These are phyloP conservation scores for Fragilaria radians DNA, from an alignment of 108 stramenopile species.

Conservation along the genomic window DNA sequence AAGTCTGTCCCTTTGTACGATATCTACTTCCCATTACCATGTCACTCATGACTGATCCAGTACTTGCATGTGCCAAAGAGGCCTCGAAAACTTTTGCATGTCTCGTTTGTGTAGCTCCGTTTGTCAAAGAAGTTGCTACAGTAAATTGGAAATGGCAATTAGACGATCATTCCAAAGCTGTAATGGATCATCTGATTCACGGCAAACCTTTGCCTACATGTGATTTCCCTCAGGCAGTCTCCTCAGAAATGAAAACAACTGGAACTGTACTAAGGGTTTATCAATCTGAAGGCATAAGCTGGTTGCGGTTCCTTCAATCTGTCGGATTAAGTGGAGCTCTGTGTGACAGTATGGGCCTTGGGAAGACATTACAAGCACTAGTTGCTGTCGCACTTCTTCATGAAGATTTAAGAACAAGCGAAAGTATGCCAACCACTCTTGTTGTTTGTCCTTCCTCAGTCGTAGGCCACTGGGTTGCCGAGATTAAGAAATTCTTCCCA, in stretches of 20 bases:
- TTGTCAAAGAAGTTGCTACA: constrained; percentile 35
- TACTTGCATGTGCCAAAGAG: constrained; percentile 43
- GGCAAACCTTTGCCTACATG: constrained; percentile 70
- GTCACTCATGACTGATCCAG: constrained; percentile 69
- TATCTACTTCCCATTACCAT: constrained; percentile 64
- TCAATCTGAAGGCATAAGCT: constrained; percentile 82
- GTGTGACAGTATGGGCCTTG: constrained; percentile 86
- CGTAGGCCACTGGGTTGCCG: constrained; percentile 77
- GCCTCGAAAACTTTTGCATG: constrained; percentile 64
- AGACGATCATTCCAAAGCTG: constrained; percentile 26
- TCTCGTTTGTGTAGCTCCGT: constrained; percentile 71
- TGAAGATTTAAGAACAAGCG: not conserved
- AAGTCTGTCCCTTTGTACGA: constrained; percentile 54
- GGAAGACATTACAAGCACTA: constrained; percentile 77
- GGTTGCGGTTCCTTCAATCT: constrained; percentile 76
- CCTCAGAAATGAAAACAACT: constrained; percentile 20
- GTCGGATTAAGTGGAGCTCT: constrained; percentile 75
- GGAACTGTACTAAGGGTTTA: constrained; percentile 58
- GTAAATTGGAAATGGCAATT: not conserved
- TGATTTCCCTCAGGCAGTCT: constrained; percentile 35
- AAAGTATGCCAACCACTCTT: constrained; percentile 25
- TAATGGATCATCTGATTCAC: constrained; percentile 81
- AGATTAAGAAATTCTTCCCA: constrained; percentile 66
- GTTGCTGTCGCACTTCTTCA: constrained; percentile 59
- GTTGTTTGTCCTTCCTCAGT: constrained; percentile 83